Evolutionary conservation across 208 protist species (phyloP).

Genomic region (Trypanosoma cruzi): DNA sequence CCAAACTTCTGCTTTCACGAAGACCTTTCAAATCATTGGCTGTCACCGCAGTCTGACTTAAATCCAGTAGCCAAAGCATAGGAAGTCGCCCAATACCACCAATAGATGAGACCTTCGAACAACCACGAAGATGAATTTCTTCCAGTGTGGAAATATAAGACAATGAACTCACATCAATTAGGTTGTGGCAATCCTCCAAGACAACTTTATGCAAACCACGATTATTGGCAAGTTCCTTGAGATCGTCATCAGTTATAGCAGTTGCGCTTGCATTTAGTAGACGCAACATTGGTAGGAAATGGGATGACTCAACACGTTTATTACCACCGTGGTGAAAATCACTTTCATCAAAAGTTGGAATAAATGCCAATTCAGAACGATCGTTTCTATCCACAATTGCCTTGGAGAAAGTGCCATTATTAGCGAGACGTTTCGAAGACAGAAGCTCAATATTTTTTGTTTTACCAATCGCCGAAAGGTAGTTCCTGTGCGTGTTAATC

Average conservation of each 20-base stretch:
- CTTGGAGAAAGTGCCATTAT: neutral
- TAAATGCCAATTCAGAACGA: neutral
- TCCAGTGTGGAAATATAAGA: slow-evolving; percentile 4
- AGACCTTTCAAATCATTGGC: slow-evolving; percentile 1
- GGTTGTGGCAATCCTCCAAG: neutral
- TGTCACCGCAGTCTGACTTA: neutral
- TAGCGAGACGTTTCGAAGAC: neutral
- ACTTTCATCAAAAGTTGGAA: neutral
- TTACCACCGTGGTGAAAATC: neutral
- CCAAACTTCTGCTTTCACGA: neutral
- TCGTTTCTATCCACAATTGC: neutral
- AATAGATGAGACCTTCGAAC: neutral
- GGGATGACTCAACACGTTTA: neutral
- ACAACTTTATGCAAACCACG: neutral
- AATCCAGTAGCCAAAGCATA: neutral
- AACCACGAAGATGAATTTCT: slow-evolving; percentile 8
- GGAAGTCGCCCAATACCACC: neutral
- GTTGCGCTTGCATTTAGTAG: slow-evolving; percentile 3
- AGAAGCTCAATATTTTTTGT: too few relatives aligned
- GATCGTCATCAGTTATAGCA: slow-evolving; percentile 1
- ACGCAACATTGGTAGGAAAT: neutral
- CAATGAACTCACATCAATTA: neutral
- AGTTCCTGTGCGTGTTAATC: too few relatives aligned
- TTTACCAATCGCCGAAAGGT: too few relatives aligned
- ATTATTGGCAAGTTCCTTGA: neutral